These are phyloP conservation scores for Pseudocercospora crystallina DNA, from an alignment of 2,329 filamentous ascomycete species.

Conservation along the genomic window DNA sequence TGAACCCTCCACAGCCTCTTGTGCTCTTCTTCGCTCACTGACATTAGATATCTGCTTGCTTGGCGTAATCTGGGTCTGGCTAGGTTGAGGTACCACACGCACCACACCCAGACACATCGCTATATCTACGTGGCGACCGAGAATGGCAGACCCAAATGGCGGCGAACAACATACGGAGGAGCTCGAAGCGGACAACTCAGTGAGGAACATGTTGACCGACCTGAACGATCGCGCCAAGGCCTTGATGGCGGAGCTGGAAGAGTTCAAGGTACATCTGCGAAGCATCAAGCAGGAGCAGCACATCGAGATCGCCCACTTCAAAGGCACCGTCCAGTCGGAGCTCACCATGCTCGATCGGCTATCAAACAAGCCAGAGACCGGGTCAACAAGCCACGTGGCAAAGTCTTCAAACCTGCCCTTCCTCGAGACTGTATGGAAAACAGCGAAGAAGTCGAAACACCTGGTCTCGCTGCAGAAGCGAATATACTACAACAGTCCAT, in stretches of 20 bases:
- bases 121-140: neutral
- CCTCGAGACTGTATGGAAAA: conserved; percentile 62
- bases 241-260: conserved; percentile 43
- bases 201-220: conserved; percentile 21
- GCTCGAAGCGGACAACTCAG: neutral
- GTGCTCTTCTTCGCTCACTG: too few species aligned
- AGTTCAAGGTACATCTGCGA: conserved; percentile 38
- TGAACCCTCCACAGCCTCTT: too few species aligned
- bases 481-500: conserved; percentile 47
- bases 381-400: conserved; percentile 52
- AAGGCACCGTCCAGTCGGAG: conserved; percentile 37
- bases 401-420: conserved; percentile 67
- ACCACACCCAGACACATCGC: neutral
- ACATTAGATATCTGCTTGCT: too few species aligned
- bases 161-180: neutral
- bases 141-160: conserved; percentile 2
- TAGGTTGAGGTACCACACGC: neutral
- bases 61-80: too few species aligned
- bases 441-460: conserved; percentile 58
- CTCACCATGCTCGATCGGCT: conserved; percentile 34
- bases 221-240: conserved; percentile 40
- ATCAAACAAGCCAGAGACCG: conserved; percentile 25
- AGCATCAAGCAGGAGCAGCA: conserved; percentile 38
- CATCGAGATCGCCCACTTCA: conserved; percentile 37
- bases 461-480: conserved; percentile 59